Conservation (phyloP, 108 stramenopile genomes). For the Nitzschia sp. region DNA sequence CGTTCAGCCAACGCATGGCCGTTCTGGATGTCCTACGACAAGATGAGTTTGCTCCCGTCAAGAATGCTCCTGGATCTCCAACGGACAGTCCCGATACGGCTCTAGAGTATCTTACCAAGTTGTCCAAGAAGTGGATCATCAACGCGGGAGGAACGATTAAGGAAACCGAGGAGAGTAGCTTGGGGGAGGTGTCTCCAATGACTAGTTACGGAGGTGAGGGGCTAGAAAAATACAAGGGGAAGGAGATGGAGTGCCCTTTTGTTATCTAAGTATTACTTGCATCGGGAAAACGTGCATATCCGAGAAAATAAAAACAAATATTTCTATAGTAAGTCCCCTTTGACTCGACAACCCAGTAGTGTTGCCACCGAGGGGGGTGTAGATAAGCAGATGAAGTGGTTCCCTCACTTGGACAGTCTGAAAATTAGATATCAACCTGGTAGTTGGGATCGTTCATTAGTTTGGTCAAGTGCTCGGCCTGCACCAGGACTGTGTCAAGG, state of each 20-base stretch:
- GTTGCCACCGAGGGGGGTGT: neutral
- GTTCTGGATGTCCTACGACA: slow-evolving; percentile 86
- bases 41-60: slow-evolving; percentile 97
- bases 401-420: neutral
- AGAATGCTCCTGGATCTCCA: slow-evolving; percentile 81
- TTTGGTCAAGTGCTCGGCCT: slow-evolving; percentile 81
- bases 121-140: slow-evolving; percentile 68
- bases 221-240: slow-evolving; percentile 57
- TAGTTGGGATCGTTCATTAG: slow-evolving; percentile 65
- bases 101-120: slow-evolving; percentile 53
- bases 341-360: neutral
- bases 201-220: slow-evolving; percentile 83
- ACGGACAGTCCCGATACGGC: slow-evolving; percentile 87
- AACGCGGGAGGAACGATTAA: slow-evolving; percentile 62
- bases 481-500: slow-evolving; percentile 81
- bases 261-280: slow-evolving; percentile 35
- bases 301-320: no score
- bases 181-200: slow-evolving; percentile 76
- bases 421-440: slow-evolving; percentile 38
- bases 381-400: neutral
- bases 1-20: slow-evolving; percentile 81
- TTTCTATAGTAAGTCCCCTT: no score
- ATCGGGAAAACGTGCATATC: no score
- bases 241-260: slow-evolving; percentile 67
- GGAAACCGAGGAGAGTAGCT: slow-evolving; percentile 26